Conservation (phyloP, 2,329 filamentous ascomycete genomes). For the Ambrosiella xylebori region DNA sequence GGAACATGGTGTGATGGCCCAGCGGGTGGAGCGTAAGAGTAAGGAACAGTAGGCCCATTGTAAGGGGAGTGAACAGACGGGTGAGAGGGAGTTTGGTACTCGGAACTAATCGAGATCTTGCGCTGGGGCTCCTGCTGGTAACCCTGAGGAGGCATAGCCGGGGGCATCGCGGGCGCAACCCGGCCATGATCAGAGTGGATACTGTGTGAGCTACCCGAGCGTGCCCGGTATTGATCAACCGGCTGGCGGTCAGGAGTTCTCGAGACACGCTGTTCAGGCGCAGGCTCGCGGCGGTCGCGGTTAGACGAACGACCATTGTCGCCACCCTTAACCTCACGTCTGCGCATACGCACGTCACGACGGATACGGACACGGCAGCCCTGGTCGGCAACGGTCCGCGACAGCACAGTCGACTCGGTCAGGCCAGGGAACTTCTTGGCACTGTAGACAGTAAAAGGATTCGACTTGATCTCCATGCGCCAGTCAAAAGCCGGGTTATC, state of each 20-base stretch:
- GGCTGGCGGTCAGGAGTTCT: constrained; percentile 19
- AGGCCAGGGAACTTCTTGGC: constrained; percentile 97
- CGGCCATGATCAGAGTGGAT: constrained; percentile 18
- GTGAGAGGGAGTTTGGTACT: background rate
- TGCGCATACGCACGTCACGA: constrained; percentile 82
- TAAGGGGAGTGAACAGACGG: background rate
- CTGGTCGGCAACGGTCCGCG: constrained; percentile 85
- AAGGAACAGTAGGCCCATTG: background rate
- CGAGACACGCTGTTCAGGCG: constrained; percentile 19
- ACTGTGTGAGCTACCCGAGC: constrained; percentile 44
- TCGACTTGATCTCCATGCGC: constrained; percentile 77
- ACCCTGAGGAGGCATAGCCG: background rate
- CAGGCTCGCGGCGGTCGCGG: constrained; percentile 46
- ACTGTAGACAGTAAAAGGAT: constrained; percentile 75
- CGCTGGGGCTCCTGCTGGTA: background rate
- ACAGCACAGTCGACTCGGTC: constrained; percentile 73
- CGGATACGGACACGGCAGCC: constrained; percentile 92
- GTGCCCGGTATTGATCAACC: constrained; percentile 25
- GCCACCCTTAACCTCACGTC: constrained; percentile 50
- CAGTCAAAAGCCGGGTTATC: constrained; percentile 52
- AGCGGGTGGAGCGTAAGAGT: constrained; percentile 1
- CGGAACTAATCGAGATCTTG: background rate
- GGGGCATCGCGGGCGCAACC: background rate
- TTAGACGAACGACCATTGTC: constrained; percentile 25
- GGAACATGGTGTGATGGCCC: background rate